These are phyloP conservation scores for Pseudomonodictys pantanalensis DNA, from an alignment of 495 filamentous ascomycete species.

Conservation along the genomic window DNA sequence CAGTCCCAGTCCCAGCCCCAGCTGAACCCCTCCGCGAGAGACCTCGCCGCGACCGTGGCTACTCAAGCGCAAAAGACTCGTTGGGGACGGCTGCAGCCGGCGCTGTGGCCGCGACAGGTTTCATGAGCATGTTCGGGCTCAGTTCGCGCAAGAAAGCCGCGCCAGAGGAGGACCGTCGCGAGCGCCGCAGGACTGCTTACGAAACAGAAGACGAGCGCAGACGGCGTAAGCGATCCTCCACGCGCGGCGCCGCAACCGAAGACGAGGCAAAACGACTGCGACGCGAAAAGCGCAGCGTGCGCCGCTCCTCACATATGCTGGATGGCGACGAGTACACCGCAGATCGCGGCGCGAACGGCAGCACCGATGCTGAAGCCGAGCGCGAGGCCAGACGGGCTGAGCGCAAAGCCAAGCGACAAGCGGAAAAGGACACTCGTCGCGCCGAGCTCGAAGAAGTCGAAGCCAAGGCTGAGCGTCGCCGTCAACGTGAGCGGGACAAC, in stretches of 20 bases:
- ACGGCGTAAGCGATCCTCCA: conserved; percentile 33
- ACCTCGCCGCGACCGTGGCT: conserved; percentile 19
- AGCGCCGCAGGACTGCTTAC: conserved; percentile 30
- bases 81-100: conserved; percentile 8
- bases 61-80: conserved; percentile 24
- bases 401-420: conserved; percentile 23
- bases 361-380: conserved; percentile 31
- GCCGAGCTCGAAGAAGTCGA: conserved; percentile 27
- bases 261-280: conserved; percentile 34
- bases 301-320: conserved; percentile 14
- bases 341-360: conserved; percentile 15
- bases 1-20: conserved; percentile 3
- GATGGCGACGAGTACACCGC: conserved; percentile 13
- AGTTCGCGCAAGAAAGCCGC: conserved; percentile 27
- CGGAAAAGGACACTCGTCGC: conserved; percentile 27
- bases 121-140: conserved; percentile 36
- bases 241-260: conserved; percentile 26
- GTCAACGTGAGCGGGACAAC: conserved; percentile 28
- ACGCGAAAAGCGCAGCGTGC: conserved; percentile 28
- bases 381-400: conserved; percentile 32
- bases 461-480: conserved; percentile 23
- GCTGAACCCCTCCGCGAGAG: conserved; percentile 24
- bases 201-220: conserved; percentile 32
- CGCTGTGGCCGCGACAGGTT: conserved; percentile 11
- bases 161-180: conserved; percentile 18